Conservation (phyloP, 495 filamentous ascomycete genomes). For the Penicillium cosmopolitanum region DNA sequence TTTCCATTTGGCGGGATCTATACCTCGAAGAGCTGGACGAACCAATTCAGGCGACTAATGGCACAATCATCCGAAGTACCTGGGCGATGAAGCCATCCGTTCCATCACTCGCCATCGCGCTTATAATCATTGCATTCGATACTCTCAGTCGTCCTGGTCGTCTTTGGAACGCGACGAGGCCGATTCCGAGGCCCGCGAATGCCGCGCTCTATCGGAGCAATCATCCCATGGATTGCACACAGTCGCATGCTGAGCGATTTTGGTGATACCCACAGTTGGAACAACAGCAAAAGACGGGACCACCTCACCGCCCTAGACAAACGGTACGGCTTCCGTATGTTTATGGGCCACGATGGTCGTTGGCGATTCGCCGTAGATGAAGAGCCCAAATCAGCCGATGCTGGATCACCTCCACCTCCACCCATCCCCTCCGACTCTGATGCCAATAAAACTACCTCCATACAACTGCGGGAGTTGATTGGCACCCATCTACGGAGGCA, state of each 20-base stretch:
- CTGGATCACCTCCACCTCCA: background rate
- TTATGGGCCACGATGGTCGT: conserved; percentile 34
- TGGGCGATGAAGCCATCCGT: conserved; percentile 43
- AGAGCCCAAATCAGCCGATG: conserved; percentile 26
- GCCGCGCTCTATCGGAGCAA: conserved; percentile 43
- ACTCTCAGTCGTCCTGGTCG: conserved; percentile 42
- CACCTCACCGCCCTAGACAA: conserved; percentile 36
- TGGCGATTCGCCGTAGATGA: conserved; percentile 46
- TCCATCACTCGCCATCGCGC: conserved; percentile 35
- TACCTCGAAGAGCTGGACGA: conserved; percentile 37
- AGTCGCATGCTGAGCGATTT: conserved; percentile 46
- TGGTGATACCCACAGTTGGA: conserved; percentile 38
- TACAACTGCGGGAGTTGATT: conserved; percentile 25
- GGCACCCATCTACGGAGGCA: conserved; percentile 5
- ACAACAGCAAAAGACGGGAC: conserved; percentile 33
- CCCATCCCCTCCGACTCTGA: conserved; percentile 8
- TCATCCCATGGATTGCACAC: conserved; percentile 46
- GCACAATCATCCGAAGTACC: conserved; percentile 36
- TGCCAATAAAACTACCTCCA: conserved; percentile 19
- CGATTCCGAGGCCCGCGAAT: conserved; percentile 44
- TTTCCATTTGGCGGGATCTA: conserved; percentile 42
- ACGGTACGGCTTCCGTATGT: conserved; percentile 44
- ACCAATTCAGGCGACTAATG: conserved; percentile 26
- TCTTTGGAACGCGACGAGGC: conserved; percentile 44
- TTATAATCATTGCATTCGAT: conserved; percentile 42